Percentiles rank a stretch among this genome's conserved stretches.
These are phyloP conservation scores for Paecilomyces fulvus DNA, from an alignment of 2,329 filamentous ascomycete species.

Conservation along the genomic window DNA sequence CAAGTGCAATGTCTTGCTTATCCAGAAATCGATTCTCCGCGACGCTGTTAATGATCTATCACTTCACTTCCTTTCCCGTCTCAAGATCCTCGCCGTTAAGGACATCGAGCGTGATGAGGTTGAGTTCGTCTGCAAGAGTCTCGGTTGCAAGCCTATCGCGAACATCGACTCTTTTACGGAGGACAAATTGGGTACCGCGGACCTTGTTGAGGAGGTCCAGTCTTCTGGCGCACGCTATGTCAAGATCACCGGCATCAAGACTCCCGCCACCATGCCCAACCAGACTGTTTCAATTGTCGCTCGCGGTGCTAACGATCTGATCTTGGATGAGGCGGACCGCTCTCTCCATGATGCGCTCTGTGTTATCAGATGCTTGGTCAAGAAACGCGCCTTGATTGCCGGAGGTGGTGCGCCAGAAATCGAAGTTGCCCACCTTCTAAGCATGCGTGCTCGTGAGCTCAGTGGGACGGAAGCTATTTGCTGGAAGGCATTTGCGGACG, in stretches of 20 bases:
- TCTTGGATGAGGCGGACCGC: slow-evolving; percentile 94
- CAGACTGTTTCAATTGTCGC: slow-evolving; percentile 91
- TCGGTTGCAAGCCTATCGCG: slow-evolving; percentile 96
- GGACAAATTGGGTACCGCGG: slow-evolving; percentile 91
- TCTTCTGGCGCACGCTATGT: slow-evolving; percentile 83
- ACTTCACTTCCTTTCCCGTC: slow-evolving; percentile 93
- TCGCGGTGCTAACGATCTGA: slow-evolving; percentile 86
- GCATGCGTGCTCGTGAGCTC: slow-evolving; percentile 71
- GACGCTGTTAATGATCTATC: slow-evolving; percentile 97
- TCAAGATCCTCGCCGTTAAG: slow-evolving; percentile 92
- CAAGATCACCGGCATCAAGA: slow-evolving; percentile 86
- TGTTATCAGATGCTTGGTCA: slow-evolving; percentile 92
- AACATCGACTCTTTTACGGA: slow-evolving; percentile 98
- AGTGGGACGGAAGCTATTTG: slow-evolving; percentile 93
- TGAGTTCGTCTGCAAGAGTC: slow-evolving; percentile 98
- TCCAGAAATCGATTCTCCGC: slow-evolving; percentile 96
- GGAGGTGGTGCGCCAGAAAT: slow-evolving; percentile 95
- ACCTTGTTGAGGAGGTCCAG: slow-evolving; percentile 87
- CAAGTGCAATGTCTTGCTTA: slow-evolving; percentile 96
- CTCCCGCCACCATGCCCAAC: slow-evolving; percentile 48
- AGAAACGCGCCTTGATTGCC: slow-evolving; percentile 98
- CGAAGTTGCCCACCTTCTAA: slow-evolving; percentile 81
- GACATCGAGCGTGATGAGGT: slow-evolving; percentile 98
- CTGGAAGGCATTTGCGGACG: slow-evolving; percentile 98
- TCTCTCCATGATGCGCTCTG: slow-evolving; percentile 95